Conservation (phyloP, 129 eudicot species). For the Saposhnikovia divaricata region DNA sequence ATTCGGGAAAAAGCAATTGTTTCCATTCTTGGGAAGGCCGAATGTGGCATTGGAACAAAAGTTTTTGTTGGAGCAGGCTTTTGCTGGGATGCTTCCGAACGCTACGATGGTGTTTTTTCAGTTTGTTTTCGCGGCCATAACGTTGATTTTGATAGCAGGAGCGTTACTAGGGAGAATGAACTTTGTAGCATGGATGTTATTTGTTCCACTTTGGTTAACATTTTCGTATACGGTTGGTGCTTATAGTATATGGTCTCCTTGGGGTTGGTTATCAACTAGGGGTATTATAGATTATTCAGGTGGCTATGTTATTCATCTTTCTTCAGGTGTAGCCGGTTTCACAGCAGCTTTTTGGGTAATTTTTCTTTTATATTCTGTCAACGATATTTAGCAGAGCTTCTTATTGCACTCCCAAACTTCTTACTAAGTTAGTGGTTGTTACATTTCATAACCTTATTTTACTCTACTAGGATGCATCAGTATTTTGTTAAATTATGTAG, state of each 20-base stretch:
- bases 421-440: too few species aligned
- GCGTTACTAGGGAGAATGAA: constrained; percentile 76
- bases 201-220: constrained; percentile 70
- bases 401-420: neutral
- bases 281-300: constrained; percentile 79
- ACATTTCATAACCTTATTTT: neutral
- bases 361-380: too few species aligned
- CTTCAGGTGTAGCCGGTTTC: constrained; percentile 78
- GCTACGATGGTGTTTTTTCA: constrained; percentile 81
- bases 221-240: constrained; percentile 65
- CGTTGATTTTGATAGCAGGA: constrained; percentile 68
- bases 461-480: neutral
- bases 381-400: too few species aligned
- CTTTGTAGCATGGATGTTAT: constrained; percentile 71
- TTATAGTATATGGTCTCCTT: constrained; percentile 56
- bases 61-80: constrained; percentile 33
- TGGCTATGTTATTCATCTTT: constrained; percentile 71
- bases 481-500: constrained; percentile 11
- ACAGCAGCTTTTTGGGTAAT: constrained; percentile 76
- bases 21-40: constrained; percentile 39
- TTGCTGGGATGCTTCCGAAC: constrained; percentile 49
- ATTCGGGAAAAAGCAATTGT: constrained; percentile 31
- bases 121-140: constrained; percentile 76
- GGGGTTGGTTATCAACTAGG: constrained; percentile 49
- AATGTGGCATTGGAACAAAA: constrained; percentile 37